Percentiles rank a stretch among this genome's conserved stretches.
Evolutionary conservation across 2,329 filamentous ascomycete species (phyloP).

Genomic region (Nannizzia gypsea): DNA sequence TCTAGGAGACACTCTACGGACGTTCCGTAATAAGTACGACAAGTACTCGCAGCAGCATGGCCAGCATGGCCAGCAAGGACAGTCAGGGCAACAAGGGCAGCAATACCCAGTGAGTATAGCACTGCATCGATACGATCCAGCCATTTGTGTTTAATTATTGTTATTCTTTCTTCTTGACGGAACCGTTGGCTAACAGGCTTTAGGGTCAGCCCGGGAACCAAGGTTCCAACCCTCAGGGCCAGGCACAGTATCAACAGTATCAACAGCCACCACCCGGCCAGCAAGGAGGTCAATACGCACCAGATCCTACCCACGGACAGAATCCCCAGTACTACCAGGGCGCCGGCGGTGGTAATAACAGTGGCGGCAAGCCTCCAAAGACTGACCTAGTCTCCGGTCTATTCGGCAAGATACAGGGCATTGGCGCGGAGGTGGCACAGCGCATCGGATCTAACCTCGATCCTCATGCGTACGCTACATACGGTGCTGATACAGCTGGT

Average conservation of each 20-base stretch:
- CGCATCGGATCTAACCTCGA: conserved; percentile 37
- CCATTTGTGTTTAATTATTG: not conserved
- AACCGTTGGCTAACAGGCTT: conserved; percentile 9
- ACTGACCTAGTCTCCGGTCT: conserved; percentile 34
- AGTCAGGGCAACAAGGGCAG: conserved; percentile 1
- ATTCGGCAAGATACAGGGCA: conserved; percentile 45
- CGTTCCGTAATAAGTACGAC: conserved; percentile 33
- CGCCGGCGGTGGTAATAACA: conserved; percentile 11
- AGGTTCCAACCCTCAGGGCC: conserved; percentile 6
- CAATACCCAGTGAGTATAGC: conserved; percentile 12
- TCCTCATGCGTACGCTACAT: conserved; percentile 38
- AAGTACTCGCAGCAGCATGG: conserved; percentile 24
- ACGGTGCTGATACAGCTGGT: conserved; percentile 34
- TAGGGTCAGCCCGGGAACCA: conserved; percentile 13
- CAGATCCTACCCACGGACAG: conserved; percentile 19
- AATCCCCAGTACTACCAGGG: conserved; percentile 19
- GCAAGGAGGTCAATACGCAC: conserved; percentile 10
- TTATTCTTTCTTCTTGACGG: not conserved
- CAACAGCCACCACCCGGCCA: conserved; percentile 7
- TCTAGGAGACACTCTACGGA: conserved; percentile 42
- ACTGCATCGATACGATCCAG: not conserved
- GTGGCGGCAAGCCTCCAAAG: conserved; percentile 24
- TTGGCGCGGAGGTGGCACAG: conserved; percentile 41
- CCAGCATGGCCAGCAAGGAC: conserved; percentile 9
- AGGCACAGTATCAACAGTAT: not conserved